These are phyloP conservation scores for Adansonia madagascariensis DNA, from an alignment of 441 rosid species.

Conservation along the genomic window DNA sequence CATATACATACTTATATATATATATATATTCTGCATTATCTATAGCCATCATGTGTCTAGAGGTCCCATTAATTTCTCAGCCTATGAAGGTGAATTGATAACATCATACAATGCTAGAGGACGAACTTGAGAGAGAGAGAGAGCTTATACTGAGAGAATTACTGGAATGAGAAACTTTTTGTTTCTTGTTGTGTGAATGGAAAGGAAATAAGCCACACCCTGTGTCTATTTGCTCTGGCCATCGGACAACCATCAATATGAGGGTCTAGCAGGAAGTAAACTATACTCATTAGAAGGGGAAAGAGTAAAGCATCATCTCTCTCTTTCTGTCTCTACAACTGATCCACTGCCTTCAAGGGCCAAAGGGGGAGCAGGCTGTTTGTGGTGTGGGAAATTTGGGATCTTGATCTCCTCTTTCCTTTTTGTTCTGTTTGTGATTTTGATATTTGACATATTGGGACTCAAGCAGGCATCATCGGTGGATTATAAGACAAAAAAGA, in stretches of 20 bases:
- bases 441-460: not conserved
- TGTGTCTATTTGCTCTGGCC: not conserved
- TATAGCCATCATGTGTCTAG: constrained; percentile 12
- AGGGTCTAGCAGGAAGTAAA: not conserved
- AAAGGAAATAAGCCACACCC: not conserved
- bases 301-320: not conserved
- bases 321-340: not conserved
- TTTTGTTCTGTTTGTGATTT: not conserved
- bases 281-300: not conserved
- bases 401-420: not conserved
- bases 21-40: not conserved
- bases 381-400: not conserved
- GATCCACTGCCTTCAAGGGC: not conserved
- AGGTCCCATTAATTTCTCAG: not conserved
- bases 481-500: not conserved
- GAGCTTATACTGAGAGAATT: not conserved
- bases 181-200: not conserved
- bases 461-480: not conserved
- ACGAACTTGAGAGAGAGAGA: not conserved
- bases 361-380: not conserved
- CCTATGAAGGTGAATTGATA: not conserved
- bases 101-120: not conserved
- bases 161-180: not conserved
- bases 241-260: not conserved
- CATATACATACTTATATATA: not conserved